Percentiles rank a stretch among this genome's conserved stretches.
These are phyloP conservation scores for Litchi chinensis DNA, from an alignment of 345 rosid species.

Conservation along the genomic window DNA sequence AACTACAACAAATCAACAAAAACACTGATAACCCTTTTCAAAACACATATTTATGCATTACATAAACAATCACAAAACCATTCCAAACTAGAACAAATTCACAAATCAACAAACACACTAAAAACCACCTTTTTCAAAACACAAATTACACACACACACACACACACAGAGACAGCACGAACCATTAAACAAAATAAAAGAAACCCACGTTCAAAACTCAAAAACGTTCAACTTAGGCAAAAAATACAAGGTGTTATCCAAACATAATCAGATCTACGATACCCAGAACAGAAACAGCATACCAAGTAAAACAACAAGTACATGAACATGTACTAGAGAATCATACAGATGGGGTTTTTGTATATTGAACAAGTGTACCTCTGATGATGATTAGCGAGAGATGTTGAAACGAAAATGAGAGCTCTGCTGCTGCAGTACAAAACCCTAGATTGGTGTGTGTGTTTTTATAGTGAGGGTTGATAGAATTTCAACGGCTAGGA, in stretches of 20 bases:
- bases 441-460: neutral
- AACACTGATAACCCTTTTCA: neutral
- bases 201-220: neutral
- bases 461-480: neutral
- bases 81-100: too few species aligned
- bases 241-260: too few species aligned
- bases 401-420: neutral
- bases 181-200: too few species aligned
- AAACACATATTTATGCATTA: neutral
- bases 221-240: neutral
- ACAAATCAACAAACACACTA: too few species aligned
- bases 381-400: neutral
- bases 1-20: neutral
- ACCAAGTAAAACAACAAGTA: neutral
- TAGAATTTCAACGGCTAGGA: constrained; percentile 25
- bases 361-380: constrained; percentile 24
- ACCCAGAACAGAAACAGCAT: neutral
- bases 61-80: neutral
- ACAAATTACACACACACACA: too few species aligned
- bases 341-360: neutral
- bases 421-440: neutral
- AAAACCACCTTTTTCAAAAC: too few species aligned
- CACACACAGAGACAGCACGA: neutral
- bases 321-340: neutral
- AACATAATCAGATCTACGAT: neutral